These are phyloP conservation scores for Penicillium canariense DNA, from an alignment of 495 filamentous ascomycete species.

Conservation along the genomic window DNA sequence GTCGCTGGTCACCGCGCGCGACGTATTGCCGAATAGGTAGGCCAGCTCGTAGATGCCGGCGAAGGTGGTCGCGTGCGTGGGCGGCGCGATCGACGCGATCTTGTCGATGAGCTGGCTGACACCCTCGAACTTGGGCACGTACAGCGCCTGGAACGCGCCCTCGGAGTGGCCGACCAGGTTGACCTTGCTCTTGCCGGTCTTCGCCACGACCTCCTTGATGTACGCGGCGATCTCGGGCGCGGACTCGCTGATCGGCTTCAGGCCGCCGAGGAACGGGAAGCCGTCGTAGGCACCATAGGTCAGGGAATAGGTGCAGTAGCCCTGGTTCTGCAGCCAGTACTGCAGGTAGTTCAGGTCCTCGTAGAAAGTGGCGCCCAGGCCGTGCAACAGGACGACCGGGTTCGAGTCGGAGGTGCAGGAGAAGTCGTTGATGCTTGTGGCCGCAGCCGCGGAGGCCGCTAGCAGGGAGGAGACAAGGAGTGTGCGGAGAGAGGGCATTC, in stretches of 20 bases:
- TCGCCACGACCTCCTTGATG: conserved; percentile 39
- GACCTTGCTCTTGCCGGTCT: conserved; percentile 45
- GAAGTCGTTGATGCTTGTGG: conserved; percentile 39
- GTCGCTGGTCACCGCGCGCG: conserved; percentile 31
- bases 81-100: conserved; percentile 49
- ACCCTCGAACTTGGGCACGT: conserved; percentile 52
- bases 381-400: conserved; percentile 53
- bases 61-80: conserved; percentile 49
- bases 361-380: conserved; percentile 49
- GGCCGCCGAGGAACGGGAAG: conserved; percentile 47
- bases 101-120: conserved; percentile 44
- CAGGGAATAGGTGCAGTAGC: conserved; percentile 51
- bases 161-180: conserved; percentile 56
- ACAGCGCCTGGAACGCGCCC: conserved; percentile 51
- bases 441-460: conserved; percentile 20
- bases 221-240: conserved; percentile 50
- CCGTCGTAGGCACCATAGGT: conserved; percentile 52
- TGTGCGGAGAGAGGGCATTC: conserved; percentile 21
- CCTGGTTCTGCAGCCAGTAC: conserved; percentile 46
- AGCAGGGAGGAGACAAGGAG: conserved; percentile 14
- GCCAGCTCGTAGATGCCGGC: conserved; percentile 46
- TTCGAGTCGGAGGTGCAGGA: conserved; percentile 39
- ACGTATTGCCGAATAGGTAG: conserved; percentile 37
- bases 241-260: conserved; percentile 44
- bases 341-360: conserved; percentile 54